Conservation (phyloP, 148 eudicot species). For the Salicornia ramosissima region DNA sequence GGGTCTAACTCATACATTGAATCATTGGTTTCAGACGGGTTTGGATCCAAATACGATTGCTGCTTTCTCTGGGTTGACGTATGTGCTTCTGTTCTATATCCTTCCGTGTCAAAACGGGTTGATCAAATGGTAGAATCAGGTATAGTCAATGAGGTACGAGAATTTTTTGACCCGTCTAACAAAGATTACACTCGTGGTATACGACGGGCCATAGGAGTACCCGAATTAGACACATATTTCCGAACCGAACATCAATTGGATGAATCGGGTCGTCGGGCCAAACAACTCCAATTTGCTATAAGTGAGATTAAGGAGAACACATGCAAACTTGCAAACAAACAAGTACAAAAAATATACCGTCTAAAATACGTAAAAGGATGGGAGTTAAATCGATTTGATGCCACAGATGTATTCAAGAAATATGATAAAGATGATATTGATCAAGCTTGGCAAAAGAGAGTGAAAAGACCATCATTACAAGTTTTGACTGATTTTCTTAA, state of each 20-base stretch:
- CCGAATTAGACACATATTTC: conserved; percentile 54
- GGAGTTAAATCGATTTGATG: conserved; percentile 60
- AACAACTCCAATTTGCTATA: conserved; percentile 38
- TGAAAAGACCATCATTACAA: conserved; percentile 34
- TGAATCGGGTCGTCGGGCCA: conserved; percentile 19
- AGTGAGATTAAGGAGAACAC: conserved; percentile 47
- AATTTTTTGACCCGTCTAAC: conserved; percentile 29
- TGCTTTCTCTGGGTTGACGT: conserved; percentile 84
- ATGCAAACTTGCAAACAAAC: conserved; percentile 38
- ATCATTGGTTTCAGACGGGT: conserved; percentile 37
- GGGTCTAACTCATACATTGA: conserved; percentile 73
- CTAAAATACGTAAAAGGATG: conserved; percentile 45
- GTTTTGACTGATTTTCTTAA: conserved; percentile 36
- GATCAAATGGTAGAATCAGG: conserved; percentile 64
- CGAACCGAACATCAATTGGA: conserved; percentile 24
- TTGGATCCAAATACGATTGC: conserved; percentile 45
- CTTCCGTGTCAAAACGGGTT: conserved; percentile 48
- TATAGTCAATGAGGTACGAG: conserved; percentile 49
- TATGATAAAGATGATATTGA: conserved; percentile 33
- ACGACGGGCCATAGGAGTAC: conserved; percentile 63
- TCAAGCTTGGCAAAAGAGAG: conserved; percentile 43
- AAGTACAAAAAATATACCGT: conserved; percentile 46
- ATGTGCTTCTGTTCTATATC: conserved; percentile 33
- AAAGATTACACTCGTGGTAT: conserved; percentile 57
- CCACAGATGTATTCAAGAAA: conserved; percentile 46